Conservation (phyloP, 2,329 filamentous ascomycete genomes). For the Fusarium setosum region DNA sequence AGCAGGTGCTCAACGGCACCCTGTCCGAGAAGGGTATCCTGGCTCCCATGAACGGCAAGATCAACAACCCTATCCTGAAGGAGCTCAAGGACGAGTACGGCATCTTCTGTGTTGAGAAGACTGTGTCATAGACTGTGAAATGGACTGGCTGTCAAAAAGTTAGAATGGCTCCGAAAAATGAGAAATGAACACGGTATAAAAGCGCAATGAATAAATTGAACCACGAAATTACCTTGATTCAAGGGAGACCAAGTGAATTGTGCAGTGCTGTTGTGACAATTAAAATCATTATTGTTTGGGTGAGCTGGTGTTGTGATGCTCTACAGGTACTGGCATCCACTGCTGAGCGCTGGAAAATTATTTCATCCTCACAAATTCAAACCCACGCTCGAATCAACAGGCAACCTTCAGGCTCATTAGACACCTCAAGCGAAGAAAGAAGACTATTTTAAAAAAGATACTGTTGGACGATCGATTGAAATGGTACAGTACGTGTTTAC, state of each 20-base stretch:
- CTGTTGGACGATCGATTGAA: background rate
- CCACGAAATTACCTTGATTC: background rate
- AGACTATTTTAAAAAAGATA: background rate
- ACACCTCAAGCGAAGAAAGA: background rate
- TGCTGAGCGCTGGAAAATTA: conserved; percentile 13
- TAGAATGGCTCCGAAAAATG: background rate
- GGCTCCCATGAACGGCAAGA: conserved; percentile 79
- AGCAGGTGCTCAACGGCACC: conserved; percentile 81
- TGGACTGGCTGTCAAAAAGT: background rate
- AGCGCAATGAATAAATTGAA: background rate
- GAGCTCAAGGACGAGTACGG: conserved; percentile 83
- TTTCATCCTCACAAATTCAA: conserved; percentile 13
- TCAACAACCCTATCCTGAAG: conserved; percentile 80
- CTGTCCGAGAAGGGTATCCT: conserved; percentile 79
- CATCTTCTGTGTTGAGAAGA: conserved; percentile 13
- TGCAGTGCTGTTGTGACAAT: background rate
- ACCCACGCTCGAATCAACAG: background rate
- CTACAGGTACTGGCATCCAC: background rate
- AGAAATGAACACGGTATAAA: background rate
- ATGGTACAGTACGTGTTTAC: conserved; percentile 81
- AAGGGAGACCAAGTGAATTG: background rate
- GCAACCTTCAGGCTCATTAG: background rate
- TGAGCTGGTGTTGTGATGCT: background rate
- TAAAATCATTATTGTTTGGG: background rate
- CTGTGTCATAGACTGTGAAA: conserved; percentile 1